Conservation (phyloP, 768 basidiomycete species). For the Mycena venus region DNA sequence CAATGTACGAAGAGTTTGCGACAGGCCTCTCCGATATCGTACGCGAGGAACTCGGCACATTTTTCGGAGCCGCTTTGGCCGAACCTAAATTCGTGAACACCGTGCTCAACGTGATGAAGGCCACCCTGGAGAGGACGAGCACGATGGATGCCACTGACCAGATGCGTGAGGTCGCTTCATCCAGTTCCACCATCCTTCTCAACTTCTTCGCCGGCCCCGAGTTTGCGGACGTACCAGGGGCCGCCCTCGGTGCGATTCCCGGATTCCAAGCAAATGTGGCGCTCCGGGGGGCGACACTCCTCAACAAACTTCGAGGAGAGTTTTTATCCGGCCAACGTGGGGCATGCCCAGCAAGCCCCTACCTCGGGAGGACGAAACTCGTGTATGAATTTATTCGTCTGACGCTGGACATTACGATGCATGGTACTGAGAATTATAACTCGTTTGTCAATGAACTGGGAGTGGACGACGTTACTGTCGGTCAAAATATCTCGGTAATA, state of each 20-base stretch:
- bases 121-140: constrained; percentile 74
- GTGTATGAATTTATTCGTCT: constrained; percentile 81
- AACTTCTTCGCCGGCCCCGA: constrained; percentile 58
- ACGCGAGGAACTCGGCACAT: constrained; percentile 59
- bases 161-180: constrained; percentile 74
- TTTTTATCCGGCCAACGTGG: constrained; percentile 75
- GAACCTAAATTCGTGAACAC: constrained; percentile 50
- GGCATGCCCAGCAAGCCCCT: constrained; percentile 73
- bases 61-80: constrained; percentile 57
- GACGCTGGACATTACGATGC: constrained; percentile 77
- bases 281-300: constrained; percentile 55
- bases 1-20: constrained; percentile 75
- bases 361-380: constrained; percentile 68
- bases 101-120: constrained; percentile 58
- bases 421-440: constrained; percentile 77
- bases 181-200: constrained; percentile 64
- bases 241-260: constrained; percentile 56
- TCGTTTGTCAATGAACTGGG: constrained; percentile 59
- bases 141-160: constrained; percentile 79
- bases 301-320: constrained; percentile 64
- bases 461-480: constrained; percentile 70
- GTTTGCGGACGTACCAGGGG: constrained; percentile 49
- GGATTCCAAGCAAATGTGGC: constrained; percentile 70
- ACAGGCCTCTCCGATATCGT: constrained; percentile 60
- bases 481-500: constrained; percentile 75